A percentile compares a stretch with the other conserved stretches of the same genome.
Evolutionary conservation across 2,329 filamentous ascomycete genomes (phyloP).

Genomic region (Calonectria pseudoturangicola): DNA sequence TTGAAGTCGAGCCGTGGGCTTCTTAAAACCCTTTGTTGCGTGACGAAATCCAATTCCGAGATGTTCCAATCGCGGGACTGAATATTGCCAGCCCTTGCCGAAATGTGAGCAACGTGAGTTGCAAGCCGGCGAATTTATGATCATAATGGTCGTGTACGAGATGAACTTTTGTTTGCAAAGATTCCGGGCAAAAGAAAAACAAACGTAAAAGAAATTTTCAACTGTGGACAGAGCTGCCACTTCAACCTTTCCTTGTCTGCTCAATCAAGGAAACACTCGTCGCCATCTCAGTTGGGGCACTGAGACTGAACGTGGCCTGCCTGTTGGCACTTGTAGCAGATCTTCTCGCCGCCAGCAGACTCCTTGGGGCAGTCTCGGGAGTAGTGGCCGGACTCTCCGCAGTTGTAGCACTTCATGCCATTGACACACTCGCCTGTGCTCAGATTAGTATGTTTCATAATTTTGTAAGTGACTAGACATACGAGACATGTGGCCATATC

Average conservation of each 20-base stretch:
- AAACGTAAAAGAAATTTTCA: slow-evolving; percentile 54
- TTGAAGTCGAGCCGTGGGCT: slow-evolving; percentile 51
- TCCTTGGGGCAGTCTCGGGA: slow-evolving; percentile 97
- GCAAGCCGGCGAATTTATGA: slow-evolving; percentile 56
- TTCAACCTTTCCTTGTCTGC: slow-evolving; percentile 58
- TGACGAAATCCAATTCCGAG: slow-evolving; percentile 58
- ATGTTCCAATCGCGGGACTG: slow-evolving; percentile 55
- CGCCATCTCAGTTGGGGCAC: slow-evolving; percentile 82
- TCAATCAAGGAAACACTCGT: slow-evolving; percentile 50
- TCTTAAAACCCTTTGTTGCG: slow-evolving; percentile 51
- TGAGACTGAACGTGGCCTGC: slow-evolving; percentile 92
- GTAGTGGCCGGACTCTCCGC: slow-evolving; percentile 93
- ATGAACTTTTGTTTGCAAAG: slow-evolving; percentile 56
- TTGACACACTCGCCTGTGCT: slow-evolving; percentile 91
- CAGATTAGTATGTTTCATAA: slow-evolving; percentile 45
- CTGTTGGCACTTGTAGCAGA: slow-evolving; percentile 97
- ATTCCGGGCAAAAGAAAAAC: slow-evolving; percentile 53
- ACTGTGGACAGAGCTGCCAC: slow-evolving; percentile 66
- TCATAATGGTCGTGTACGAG: slow-evolving; percentile 57
- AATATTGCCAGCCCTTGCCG: slow-evolving; percentile 48
- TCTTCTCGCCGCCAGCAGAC: slow-evolving; percentile 89
- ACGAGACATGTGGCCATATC: slow-evolving; percentile 97
- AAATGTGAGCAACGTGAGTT: slow-evolving; percentile 56
- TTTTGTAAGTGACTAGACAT: slow-evolving; percentile 58
- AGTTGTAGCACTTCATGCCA: slow-evolving; percentile 99